Evolutionary conservation across 208 protist species (phyloP), one percentile per base, ranked within the genome.

Genomic region (Acanthamoeba lugdunensis): DNA sequence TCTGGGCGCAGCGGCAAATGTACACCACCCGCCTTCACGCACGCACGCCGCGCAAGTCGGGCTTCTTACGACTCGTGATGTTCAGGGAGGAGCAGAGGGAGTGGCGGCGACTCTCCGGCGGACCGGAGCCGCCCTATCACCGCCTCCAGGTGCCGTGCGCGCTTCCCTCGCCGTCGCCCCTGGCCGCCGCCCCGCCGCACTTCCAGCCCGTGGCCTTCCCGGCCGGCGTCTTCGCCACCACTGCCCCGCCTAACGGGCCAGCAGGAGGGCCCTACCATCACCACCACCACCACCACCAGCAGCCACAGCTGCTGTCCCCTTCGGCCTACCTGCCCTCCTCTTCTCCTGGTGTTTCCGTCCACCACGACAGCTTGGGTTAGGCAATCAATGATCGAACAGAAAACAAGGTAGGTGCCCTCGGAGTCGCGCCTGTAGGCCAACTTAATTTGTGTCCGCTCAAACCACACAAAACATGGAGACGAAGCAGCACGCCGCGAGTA

Each of bases 101-200:
- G 67, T 75, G 67, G 67, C 23, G 30, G 3, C 67, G 67, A 2
- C 23, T 41, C 25, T 75, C 67, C 1, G 67, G 67, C 6, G 67
- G 67, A 30, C 67, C 67, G 23, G 67, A 75, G 30, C 67, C 67
- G 67, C 67, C 67, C 67, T 75, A 33, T 16, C 67, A 75, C 67
- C 23, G 67, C 6, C 67, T 75, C 21, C 67, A 75, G n/a, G 67
- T 75, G 67, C 67, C 67, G 28, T 75, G 67, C 67, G 67, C 67
- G 23, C 67, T 75, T 30, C 67, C 67, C 11, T 21, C 67, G 67
- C 67, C 67, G 21, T 75, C 67, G 23, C 28, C 67, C 30, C 67
- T 75, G 3, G 14, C 67, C 18, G 23, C n/a, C 13, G 1, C 67
- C n/a, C 67, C 67, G 30, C 67, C 67, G 67, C 67, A 33, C 67